A percentile compares a stretch with the other conserved stretches of the same genome.
Conservation (phyloP, 2,329 filamentous ascomycete species). For the Fusarium setosum region DNA sequence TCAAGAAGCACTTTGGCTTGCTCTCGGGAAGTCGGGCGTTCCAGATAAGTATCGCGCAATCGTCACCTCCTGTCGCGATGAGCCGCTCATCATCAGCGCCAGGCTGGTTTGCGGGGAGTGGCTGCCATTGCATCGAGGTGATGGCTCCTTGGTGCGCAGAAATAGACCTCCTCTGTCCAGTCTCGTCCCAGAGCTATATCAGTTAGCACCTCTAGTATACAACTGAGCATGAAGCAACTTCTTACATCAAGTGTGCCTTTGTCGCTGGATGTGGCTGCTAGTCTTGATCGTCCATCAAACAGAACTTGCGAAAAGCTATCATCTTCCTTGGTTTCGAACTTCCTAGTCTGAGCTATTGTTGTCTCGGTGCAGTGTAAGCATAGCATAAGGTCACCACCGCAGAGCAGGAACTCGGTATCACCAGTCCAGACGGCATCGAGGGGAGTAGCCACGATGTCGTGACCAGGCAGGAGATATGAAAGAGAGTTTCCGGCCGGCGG, state of each 20-base stretch:
- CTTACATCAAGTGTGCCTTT: constrained; percentile 71
- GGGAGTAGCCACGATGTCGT: constrained; percentile 62
- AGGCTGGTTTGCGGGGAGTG: constrained; percentile 53
- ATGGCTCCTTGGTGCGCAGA: constrained; percentile 69
- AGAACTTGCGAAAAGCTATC: constrained; percentile 67
- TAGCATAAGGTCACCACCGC: constrained; percentile 66
- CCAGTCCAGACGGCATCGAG: constrained; percentile 71
- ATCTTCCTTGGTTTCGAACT: constrained; percentile 64
- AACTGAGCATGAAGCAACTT: constrained; percentile 1
- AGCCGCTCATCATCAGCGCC: constrained; percentile 62
- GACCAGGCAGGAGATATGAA: constrained; percentile 60
- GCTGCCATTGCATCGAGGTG: constrained; percentile 71
- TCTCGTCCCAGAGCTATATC: constrained; percentile 64
- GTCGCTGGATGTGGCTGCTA: constrained; percentile 70
- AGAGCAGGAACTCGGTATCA: constrained; percentile 68
- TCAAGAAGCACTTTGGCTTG: constrained; percentile 69
- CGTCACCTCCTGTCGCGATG: constrained; percentile 71
- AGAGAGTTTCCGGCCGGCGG: constrained; percentile 56
- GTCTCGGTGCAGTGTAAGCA: constrained; percentile 60
- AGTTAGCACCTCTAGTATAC: constrained; percentile 27
- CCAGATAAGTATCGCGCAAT: constrained; percentile 72
- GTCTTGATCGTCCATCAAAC: constrained; percentile 64
- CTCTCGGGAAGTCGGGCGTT: constrained; percentile 66
- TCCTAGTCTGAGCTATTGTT: constrained; percentile 58
- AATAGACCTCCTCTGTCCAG: constrained; percentile 65